Evolutionary conservation across 2,329 filamentous ascomycete genomes (phyloP).

Genomic region (Coleophoma crateriformis): DNA sequence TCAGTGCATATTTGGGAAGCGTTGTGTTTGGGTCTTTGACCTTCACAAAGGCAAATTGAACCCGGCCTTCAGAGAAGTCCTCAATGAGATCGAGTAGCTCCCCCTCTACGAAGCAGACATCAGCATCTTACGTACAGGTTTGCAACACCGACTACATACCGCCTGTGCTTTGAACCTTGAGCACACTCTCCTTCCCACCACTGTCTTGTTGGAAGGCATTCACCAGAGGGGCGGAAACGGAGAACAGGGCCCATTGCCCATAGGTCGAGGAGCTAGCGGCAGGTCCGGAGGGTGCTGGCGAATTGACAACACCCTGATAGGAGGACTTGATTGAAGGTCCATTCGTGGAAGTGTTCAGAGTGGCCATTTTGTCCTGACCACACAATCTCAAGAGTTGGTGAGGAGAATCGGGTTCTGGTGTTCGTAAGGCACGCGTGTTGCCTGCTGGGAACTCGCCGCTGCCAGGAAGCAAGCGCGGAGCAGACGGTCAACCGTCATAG

Average conservation of each 20-base stretch:
- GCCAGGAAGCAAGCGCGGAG: no score
- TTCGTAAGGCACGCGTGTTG: neutral
- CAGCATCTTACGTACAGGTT: neutral
- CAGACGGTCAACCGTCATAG: no score
- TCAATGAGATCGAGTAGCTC: conserved; percentile 87
- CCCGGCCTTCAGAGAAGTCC: conserved; percentile 92
- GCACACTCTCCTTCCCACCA: conserved; percentile 81
- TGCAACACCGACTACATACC: conserved; percentile 40
- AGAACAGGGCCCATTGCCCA: conserved; percentile 90
- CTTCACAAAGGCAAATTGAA: conserved; percentile 96
- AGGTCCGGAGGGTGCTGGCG: conserved; percentile 47
- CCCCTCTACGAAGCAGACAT: conserved; percentile 58
- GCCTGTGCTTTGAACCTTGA: conserved; percentile 91
- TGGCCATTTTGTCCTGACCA: conserved; percentile 53
- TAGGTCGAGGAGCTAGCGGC: conserved; percentile 70
- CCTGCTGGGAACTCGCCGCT: no score
- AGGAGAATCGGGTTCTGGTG: neutral
- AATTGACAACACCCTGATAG: conserved; percentile 65
- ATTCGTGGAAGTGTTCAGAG: conserved; percentile 73
- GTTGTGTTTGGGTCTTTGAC: conserved; percentile 90
- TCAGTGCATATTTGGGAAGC: conserved; percentile 86
- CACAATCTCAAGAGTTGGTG: neutral
- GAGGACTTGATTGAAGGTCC: conserved; percentile 81
- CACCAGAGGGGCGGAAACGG: conserved; percentile 84
- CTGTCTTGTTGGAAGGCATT: conserved; percentile 86